Evolutionary conservation across 495 filamentous ascomycete genomes (phyloP), one percentile per base, ranked within the genome.

Genomic region (Gamarada debralockiae): DNA sequence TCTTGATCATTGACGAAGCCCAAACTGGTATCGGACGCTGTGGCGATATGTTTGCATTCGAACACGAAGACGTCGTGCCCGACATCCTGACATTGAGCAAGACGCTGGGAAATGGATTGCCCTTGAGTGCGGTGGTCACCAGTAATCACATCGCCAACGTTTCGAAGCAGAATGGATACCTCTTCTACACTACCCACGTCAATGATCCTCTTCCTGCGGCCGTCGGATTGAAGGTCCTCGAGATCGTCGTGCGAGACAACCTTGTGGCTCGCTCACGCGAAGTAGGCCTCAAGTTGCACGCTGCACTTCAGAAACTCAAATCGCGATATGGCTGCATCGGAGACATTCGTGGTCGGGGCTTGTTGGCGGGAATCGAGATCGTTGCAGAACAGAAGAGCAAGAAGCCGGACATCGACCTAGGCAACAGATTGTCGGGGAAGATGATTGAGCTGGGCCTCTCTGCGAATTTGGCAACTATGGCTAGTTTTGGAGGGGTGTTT

Each of bases 21-120:
- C 90, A 91, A 84, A 82, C 83, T 57, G 87, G 85, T 0, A 84
- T 87, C 74, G 86, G 86, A 0, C 73, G 83, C 10, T 77, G 73
- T n/a, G 85, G 85, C 0, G 81, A 77, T 0, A 63, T 86, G 8
- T 81, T 85, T 44, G 83, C 79, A 1, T 86, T 83, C 77, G 72
- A 86, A 48, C 75, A 83, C 41, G 84, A 87, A 60, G 72, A 56
- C 36, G 65, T 82, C 7, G 69, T 75, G 0, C 83, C 82, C 0
- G 85, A 89, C 63, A 79, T 89, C 15, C 73, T 82, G 59, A 77
- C 79, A 0, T 73, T 87, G 13, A 83, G 78, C 3, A 89, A 89
- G 61, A 81, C 78, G 0, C 71, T 90, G 0, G 84, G 83, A 2
- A 83, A 79, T 31, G 84, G 73, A 2, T 72, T 76, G 2, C 75